Evolutionary conservation across 2,329 filamentous ascomycete species (phyloP), one percentile per base, ranked within the genome.

Genomic region (Penicillium sclerotigenum): DNA sequence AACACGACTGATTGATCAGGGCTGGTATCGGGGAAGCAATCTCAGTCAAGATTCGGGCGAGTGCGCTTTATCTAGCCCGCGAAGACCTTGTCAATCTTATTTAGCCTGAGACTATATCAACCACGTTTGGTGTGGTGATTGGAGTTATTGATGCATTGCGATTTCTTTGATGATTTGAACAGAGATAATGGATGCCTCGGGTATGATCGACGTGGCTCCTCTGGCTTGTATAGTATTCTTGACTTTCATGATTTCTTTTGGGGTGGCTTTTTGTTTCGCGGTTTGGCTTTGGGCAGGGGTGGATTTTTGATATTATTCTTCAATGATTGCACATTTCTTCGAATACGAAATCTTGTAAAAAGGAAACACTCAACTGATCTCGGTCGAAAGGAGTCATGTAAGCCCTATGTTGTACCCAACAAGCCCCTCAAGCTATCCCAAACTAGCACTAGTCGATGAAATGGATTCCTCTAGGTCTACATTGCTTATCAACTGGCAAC

Each of bases 11-110:
- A 82, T 89, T 46, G 75, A 83, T 1, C 84, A 81, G 13, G 88
- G 87, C 16, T 93, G 87, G 80, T 93, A 94, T 68, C 63, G 61
- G 13, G 78, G 75, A 1, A 71, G 59, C 14, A 77, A 78, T 56
- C 61, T 56, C 43, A 65, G 63, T 24, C 65, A 68, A 45, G 50
- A 52, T 13, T 38, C 59, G 2, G 72, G 68, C 48, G 68, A 73
- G 38, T 76, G 74, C 56, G 64, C 65, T n/a, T 57, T 76, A 36
- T 66, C 68, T 33, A 54, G 55, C 26, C 38, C 59, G 36, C 57
- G 63, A 34, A 38, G 36, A 34, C 16, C 33, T 26, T 31, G 40
- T 31, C 33, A 36, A 16, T 37, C 47, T 7, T 8, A 37, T 43
- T 31, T 16, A 18, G 13, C 11, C 43, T 37, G 31, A 54, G 22